Evolutionary conservation across 345 rosid genomes (phyloP).

Genomic region (Tarenaya hassleriana): DNA sequence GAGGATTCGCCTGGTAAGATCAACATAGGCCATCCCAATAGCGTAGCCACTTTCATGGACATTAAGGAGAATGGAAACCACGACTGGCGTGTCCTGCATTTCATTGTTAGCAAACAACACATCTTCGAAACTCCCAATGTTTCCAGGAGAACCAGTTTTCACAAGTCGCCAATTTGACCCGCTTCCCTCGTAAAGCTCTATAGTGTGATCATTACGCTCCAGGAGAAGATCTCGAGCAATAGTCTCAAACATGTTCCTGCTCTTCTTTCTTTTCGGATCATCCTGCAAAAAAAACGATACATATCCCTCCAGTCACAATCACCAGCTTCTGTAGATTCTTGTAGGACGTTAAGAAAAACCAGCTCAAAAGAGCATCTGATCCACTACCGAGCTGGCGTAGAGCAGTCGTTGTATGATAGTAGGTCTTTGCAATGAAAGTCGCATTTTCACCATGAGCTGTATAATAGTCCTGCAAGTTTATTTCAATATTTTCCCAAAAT

Average conservation of each 20-base stretch:
- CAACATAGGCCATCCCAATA: slow-evolving; percentile 79
- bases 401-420: slow-evolving; percentile 81
- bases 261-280: slow-evolving; percentile 59
- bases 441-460: slow-evolving; percentile 93
- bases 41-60: slow-evolving; percentile 62
- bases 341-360: too few species aligned
- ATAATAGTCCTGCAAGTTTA: slow-evolving; percentile 65
- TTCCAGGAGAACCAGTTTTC: slow-evolving; percentile 87
- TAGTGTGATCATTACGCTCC: slow-evolving; percentile 84
- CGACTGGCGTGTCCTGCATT: slow-evolving; percentile 87
- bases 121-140: slow-evolving; percentile 93
- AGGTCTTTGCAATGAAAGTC: slow-evolving; percentile 79
- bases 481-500: too few species aligned
- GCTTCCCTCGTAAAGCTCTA: slow-evolving; percentile 83
- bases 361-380: slow-evolving; percentile 66
- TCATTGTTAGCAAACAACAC: slow-evolving; percentile 88
- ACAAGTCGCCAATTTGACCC: slow-evolving; percentile 89
- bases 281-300: slow-evolving; percentile 35
- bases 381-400: slow-evolving; percentile 76
- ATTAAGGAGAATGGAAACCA: slow-evolving; percentile 59
- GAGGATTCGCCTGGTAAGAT: slow-evolving; percentile 63
- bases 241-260: slow-evolving; percentile 84
- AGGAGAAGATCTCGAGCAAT: slow-evolving; percentile 77
- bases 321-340: too few species aligned
- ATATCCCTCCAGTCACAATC: too few species aligned